Percentiles rank a stretch among this genome's conserved stretches.
Evolutionary conservation across 352 stramenopile species (phyloP).

Genomic region (Pythium chondricola): DNA sequence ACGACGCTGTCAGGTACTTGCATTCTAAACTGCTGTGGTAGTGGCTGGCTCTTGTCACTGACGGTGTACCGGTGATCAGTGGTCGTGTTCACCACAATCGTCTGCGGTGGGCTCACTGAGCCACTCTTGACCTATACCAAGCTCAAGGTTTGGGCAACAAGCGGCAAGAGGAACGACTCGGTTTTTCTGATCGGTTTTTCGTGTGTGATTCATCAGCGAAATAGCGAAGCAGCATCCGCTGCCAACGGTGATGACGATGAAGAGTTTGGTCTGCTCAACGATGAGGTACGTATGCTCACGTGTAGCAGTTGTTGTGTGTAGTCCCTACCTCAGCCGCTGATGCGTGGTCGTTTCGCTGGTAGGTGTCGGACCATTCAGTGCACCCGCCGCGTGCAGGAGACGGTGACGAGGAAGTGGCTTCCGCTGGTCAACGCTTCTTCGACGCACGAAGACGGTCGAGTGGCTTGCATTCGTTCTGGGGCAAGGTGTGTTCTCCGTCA

Average conservation of each 20-base stretch:
- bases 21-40: not conserved
- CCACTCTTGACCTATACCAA: slow-evolving; percentile 79
- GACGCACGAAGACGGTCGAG: slow-evolving; percentile 20
- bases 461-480: slow-evolving; percentile 57
- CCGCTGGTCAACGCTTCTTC: slow-evolving; percentile 12
- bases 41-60: too few relatives aligned
- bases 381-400: slow-evolving; percentile 11
- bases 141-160: slow-evolving; percentile 46
- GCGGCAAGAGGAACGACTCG: too few relatives aligned
- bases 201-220: slow-evolving; percentile 12
- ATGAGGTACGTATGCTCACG: slow-evolving; percentile 28
- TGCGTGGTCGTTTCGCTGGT: not conserved
- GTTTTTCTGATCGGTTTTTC: too few relatives aligned
- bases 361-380: slow-evolving; percentile 36
- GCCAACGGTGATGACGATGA: slow-evolving; percentile 32
- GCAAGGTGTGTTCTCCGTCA: slow-evolving; percentile 27
- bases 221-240: slow-evolving; percentile 1
- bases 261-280: slow-evolving; percentile 33
- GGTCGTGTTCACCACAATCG: slow-evolving; percentile 95
- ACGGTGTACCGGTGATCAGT: too few relatives aligned
- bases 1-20: slow-evolving; percentile 50
- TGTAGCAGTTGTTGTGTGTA: too few relatives aligned
- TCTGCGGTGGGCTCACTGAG: slow-evolving; percentile 91
- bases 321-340: too few relatives aligned
- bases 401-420: slow-evolving; percentile 19